A percentile compares a stretch with the other conserved stretches of the same genome.
Evolutionary conservation across 257 asterid genomes (phyloP).

Genomic region (Solanum tarapatanum): DNA sequence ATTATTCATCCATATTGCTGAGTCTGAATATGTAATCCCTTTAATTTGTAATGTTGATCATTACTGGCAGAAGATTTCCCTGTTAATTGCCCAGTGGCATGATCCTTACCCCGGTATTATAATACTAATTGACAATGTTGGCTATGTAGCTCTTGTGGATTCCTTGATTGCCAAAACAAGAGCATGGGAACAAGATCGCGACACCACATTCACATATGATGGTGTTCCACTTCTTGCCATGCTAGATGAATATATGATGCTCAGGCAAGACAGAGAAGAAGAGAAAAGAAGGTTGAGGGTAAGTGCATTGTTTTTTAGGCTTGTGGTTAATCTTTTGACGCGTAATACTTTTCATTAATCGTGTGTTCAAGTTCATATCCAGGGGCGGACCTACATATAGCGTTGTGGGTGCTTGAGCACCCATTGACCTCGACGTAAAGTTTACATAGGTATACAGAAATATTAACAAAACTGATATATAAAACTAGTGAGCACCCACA

Average conservation of each 20-base stretch:
- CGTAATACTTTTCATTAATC: not conserved
- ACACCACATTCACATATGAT: slow-evolving; percentile 46
- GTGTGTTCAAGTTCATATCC: not conserved
- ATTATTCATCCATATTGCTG: not conserved
- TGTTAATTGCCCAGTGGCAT: not conserved
- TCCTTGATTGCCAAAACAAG: slow-evolving; percentile 47
- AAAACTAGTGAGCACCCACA: no score
- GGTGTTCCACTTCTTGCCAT: slow-evolving; percentile 63
- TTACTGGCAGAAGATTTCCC: not conserved
- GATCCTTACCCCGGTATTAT: not conserved
- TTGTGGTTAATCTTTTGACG: not conserved
- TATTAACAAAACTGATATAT: no score
- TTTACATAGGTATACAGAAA: no score
- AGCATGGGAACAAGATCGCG: slow-evolving; percentile 65
- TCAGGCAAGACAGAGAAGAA: slow-evolving; percentile 54
- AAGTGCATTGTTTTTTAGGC: not conserved
- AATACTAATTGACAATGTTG: not conserved
- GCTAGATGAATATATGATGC: slow-evolving; percentile 46
- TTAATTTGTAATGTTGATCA: not conserved
- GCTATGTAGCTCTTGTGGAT: slow-evolving; percentile 48
- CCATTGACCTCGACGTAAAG: no score
- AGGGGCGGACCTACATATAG: not conserved
- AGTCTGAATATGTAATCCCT: not conserved
- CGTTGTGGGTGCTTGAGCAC: no score
- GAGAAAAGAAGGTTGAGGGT: slow-evolving; percentile 62